Evolutionary conservation across 2,329 filamentous ascomycete genomes (phyloP), one percentile per base, ranked within the genome.

Genomic region (Fusarium haematococcum): DNA sequence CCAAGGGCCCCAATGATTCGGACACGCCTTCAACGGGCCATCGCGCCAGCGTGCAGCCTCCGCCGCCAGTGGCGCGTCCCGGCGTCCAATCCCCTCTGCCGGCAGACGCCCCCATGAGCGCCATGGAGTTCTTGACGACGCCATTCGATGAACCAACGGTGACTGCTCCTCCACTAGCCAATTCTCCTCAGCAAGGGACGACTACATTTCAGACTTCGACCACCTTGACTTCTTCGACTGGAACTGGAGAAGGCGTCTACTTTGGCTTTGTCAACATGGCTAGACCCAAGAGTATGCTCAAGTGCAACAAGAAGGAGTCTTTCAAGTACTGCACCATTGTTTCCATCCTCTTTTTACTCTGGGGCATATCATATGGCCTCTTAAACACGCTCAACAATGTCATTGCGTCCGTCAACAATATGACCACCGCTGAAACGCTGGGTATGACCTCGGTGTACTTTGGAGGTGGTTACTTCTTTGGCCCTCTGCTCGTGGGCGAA

Each of bases 321-420:
- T 84, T 93, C 74, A 93, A 91, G 73, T 94, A 94, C 73, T 92
- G 93, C 78, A 87, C 89, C 18, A 86, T 94, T 72, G 94, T 97
- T 25, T 94, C 93, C 1, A 88, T 95, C 8, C 85, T 98, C 0
- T 97, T 98, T 83, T 91, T 97, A 73, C 85, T 98, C 4, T 97
- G 95, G 95, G 95, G 95, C 0, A 93, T 98, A 67, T 95, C 95
- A 0, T 98, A 98, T 77, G 95, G 95, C 1, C 88, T 98, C 2
- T 86, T 98, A 7, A 95, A 97, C 78, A 93, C 92, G 0, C 88
- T 98, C 32, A 97, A 97, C 80, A 88, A 88, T 23, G 90, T 91
- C 27, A 91, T 95, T 62, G 90, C 92, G 39, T 79, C 83, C 14
- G 88, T 94, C 7, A 88, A 91, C 16, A 78, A 88, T 25, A 92